These are phyloP conservation scores for Micromonas commoda DNA, from an alignment of 139 green algal species.

Conservation along the genomic window DNA sequence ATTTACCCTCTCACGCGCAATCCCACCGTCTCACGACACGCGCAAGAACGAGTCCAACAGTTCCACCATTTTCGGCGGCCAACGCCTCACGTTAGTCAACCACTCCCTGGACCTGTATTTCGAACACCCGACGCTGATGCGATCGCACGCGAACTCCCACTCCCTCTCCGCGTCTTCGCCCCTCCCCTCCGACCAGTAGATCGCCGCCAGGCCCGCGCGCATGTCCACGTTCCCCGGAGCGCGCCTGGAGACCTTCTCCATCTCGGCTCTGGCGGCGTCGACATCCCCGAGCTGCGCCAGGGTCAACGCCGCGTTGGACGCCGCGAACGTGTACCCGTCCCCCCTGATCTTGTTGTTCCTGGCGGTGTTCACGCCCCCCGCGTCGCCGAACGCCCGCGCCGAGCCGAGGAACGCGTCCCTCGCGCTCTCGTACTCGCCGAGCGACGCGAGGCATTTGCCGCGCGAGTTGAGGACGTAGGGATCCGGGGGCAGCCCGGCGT, in stretches of 20 bases:
- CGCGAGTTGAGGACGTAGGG: constrained; percentile 69
- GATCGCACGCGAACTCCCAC: constrained; percentile 67
- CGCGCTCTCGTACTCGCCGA: constrained; percentile 50
- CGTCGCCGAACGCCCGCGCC: background rate
- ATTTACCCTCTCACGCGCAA: too few species aligned
- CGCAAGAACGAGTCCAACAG: too few species aligned
- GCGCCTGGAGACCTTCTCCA: constrained; percentile 51
- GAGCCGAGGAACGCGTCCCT: constrained; percentile 47
- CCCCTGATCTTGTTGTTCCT: background rate
- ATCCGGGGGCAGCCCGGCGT: background rate
- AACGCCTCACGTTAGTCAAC: too few species aligned
- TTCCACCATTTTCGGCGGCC: too few species aligned
- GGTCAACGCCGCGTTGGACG: constrained; percentile 44
- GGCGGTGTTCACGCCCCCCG: constrained; percentile 39
- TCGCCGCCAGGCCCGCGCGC: constrained; percentile 62
- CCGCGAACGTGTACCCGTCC: constrained; percentile 50
- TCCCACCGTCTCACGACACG: too few species aligned
- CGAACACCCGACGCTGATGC: constrained; percentile 46
- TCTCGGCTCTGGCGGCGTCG: background rate
- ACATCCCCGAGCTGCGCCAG: background rate
- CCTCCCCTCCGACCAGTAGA: constrained; percentile 60
- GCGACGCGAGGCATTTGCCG: constrained; percentile 67
- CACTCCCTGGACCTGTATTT: too few species aligned
- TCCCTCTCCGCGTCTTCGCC: constrained; percentile 49
- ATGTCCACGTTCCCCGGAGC: constrained; percentile 70